Evolutionary conservation across 78 protist genomes (phyloP).

Genomic region (Emiliania huxleyi): DNA sequence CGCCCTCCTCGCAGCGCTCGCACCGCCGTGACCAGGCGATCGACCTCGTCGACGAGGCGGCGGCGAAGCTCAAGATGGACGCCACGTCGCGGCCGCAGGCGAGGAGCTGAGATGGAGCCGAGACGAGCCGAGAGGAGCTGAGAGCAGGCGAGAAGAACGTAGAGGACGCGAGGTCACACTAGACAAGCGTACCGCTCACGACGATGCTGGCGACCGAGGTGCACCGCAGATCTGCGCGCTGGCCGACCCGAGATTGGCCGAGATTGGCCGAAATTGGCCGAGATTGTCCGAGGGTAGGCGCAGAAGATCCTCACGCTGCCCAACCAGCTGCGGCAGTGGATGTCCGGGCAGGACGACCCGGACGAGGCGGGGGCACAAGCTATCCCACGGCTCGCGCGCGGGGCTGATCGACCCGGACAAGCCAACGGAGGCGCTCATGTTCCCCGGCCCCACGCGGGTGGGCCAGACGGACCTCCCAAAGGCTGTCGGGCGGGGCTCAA

Average conservation of each 20-base stretch:
- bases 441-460: conserved; percentile 89
- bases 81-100: conserved; percentile 23
- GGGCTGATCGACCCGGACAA: conserved; percentile 51
- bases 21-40: too few relatives aligned
- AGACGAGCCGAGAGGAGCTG: neutral
- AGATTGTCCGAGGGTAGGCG: too few relatives aligned
- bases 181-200: conserved; percentile 55
- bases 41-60: conserved; percentile 47
- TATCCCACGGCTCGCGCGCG: conserved; percentile 45
- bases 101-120: conserved; percentile 67
- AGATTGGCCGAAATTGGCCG: too few relatives aligned
- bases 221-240: too few relatives aligned
- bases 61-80: neutral
- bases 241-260: too few relatives aligned
- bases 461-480: conserved; percentile 96
- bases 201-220: conserved; percentile 40
- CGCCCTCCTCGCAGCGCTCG: too few relatives aligned
- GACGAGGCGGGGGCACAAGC: conserved; percentile 48
- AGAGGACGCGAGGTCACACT: conserved; percentile 54
- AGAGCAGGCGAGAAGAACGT: conserved; percentile 39
- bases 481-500: too few relatives aligned
- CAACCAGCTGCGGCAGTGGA: conserved; percentile 24
- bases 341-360: conserved; percentile 50
- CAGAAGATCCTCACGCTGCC: conserved; percentile 66
- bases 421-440: conserved; percentile 56